Evolutionary conservation across 106 monocot species (phyloP), one percentile per base, ranked within the genome.

Genomic region (Apostasia ramifera): DNA sequence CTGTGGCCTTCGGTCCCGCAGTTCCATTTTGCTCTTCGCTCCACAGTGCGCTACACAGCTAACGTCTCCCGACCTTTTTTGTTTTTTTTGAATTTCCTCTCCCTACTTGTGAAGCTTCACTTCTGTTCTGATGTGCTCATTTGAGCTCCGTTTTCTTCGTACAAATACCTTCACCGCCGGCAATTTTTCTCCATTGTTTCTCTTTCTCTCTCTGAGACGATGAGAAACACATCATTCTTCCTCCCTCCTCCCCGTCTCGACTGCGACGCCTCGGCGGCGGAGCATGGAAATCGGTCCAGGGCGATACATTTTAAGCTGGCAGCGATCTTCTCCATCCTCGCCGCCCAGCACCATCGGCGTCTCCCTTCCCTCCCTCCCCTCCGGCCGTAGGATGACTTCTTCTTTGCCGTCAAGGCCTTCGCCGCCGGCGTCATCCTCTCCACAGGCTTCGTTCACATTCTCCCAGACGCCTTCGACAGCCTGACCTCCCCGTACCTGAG

Each of bases 381-480:
- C 3, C 69, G 50, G 4, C 93, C 93, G 4, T 86, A 86, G 40
- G 9, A 74, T 60, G 74, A 82, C 66, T 61, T 79, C 63, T 90
- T 90, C 63, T 66, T 66, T 8, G 15, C 86, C 44, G 81, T 90
- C 67, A 90, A 90, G 63, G 80, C 90, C 9, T 90, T 90, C 71
- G 86, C 86, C 9, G 83, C 90, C 44, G 90, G 90, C 40, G 90
- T 90, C 52, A 90, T 90, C 71, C 81, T 90, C 7, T 83, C 81
- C 53, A 90, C 90, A 1, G 90, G 83, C 0, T 83, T 83, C 76
- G 83, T 90, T 80, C 90, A 90, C 76, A 83, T 90, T 2, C 68
- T 86, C 9, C 90, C 90, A 0, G 86, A 90, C 52, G 76, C 90
- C 45, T 86, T 86, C 71, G 54, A 71, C 8, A 15, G 74, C 68